These are phyloP conservation scores for Bocquillonia castaneifolia DNA, from an alignment of 441 rosid species.

Conservation along the genomic window DNA sequence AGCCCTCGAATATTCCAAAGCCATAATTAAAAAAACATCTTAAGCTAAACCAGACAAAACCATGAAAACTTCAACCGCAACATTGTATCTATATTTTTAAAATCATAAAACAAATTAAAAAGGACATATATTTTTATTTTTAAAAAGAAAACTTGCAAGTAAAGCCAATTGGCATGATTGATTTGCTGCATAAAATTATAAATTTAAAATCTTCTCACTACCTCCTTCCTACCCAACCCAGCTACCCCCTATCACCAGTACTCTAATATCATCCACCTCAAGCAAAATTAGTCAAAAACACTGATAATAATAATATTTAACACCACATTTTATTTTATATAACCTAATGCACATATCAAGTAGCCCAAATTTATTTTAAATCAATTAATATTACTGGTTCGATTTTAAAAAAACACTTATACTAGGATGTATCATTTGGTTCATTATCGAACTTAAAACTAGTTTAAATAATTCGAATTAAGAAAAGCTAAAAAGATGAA, in stretches of 20 bases:
- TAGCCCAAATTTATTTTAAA: too few relatives aligned
- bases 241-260: background rate
- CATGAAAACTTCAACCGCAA: background rate
- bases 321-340: too few relatives aligned
- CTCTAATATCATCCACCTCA: background rate
- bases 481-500: too few relatives aligned
- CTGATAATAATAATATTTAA: too few relatives aligned
- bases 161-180: constrained; percentile 16
- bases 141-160: background rate
- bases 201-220: background rate
- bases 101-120: background rate
- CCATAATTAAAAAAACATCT: background rate
- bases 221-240: background rate
- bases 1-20: background rate
- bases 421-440: too few relatives aligned
- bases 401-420: too few relatives aligned
- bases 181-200: too few relatives aligned
- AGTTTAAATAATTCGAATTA: too few relatives aligned
- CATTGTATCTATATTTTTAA: background rate
- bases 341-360: too few relatives aligned
- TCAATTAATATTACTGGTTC: too few relatives aligned
- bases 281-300: background rate
- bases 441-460: too few relatives aligned
- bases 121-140: too few relatives aligned
- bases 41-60: background rate